Conservation (phyloP, 2,329 filamentous ascomycete species). For the Alternaria conjuncta region DNA sequence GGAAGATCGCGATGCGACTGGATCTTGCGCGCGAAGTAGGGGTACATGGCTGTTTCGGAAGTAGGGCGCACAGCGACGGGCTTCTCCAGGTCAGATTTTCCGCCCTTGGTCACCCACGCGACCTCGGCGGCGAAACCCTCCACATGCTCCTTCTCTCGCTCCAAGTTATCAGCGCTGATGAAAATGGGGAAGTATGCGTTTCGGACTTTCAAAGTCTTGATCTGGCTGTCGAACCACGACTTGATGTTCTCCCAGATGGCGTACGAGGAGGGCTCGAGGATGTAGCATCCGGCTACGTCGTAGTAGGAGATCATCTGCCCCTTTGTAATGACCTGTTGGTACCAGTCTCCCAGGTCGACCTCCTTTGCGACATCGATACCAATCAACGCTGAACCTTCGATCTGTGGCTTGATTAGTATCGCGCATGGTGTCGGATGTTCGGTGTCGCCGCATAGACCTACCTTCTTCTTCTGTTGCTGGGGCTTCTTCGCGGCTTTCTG, state of each 20-base stretch:
- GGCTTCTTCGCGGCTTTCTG: conserved; percentile 51
- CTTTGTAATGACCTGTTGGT: conserved; percentile 96
- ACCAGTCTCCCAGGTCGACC: conserved; percentile 92
- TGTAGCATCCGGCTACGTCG: conserved; percentile 75
- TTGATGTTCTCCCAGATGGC: conserved; percentile 73
- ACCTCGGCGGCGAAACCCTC: conserved; percentile 95
- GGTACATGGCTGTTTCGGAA: conserved; percentile 86
- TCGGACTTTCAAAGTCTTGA: conserved; percentile 90
- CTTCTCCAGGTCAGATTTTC: conserved; percentile 90
- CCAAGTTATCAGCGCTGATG: conserved; percentile 81
- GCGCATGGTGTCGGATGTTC: not conserved
- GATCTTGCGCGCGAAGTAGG: conserved; percentile 96
- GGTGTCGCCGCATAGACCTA: conserved; percentile 15
- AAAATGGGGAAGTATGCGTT: conserved; percentile 96
- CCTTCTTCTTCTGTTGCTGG: conserved; percentile 58
- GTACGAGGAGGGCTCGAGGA: conserved; percentile 71
- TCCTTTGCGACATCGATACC: conserved; percentile 87
- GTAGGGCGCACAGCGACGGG: conserved; percentile 73
- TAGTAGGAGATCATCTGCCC: conserved; percentile 98
- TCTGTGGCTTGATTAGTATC: conserved; percentile 45
- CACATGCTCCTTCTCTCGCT: conserved; percentile 90
- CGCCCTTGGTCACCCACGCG: conserved; percentile 88
- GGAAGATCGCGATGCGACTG: conserved; percentile 94
- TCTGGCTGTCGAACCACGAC: conserved; percentile 66
- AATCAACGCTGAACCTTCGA: conserved; percentile 71